Percentiles rank a stretch among this genome's conserved stretches.
These are phyloP conservation scores for Venturia carpophila DNA, from an alignment of 2,329 filamentous ascomycete genomes.

Conservation along the genomic window DNA sequence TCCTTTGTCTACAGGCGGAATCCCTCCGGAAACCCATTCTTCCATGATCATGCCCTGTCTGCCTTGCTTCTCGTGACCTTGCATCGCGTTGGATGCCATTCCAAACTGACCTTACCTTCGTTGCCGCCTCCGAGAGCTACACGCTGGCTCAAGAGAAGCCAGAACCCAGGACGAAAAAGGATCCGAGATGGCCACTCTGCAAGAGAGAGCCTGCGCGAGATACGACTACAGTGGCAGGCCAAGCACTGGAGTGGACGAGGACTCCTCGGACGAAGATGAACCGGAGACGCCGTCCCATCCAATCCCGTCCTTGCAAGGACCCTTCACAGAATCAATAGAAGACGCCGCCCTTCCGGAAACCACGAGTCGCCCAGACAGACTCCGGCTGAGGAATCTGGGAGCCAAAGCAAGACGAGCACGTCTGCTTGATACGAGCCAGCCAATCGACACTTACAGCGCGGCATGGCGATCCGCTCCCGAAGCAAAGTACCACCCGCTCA, in stretches of 20 bases:
- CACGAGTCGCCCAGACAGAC: constrained; percentile 35
- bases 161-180: not conserved
- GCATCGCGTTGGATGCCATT: constrained; percentile 3
- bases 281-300: constrained; percentile 54
- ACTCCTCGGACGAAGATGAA: constrained; percentile 20
- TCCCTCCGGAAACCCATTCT: not conserved
- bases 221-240: constrained; percentile 4
- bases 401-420: constrained; percentile 56
- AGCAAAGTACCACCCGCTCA: constrained; percentile 72
- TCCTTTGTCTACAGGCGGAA: not conserved
- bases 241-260: constrained; percentile 20
- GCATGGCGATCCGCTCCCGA: constrained; percentile 66
- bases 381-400: constrained; percentile 34
- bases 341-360: constrained; percentile 48
- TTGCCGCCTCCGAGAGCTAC: not conserved
- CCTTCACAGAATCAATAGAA: constrained; percentile 73
- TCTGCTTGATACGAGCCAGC: constrained; percentile 59
- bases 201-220: not conserved
- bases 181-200: not conserved
- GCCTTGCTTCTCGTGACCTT: constrained; percentile 1
- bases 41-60: not conserved
- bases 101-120: not conserved
- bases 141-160: not conserved
- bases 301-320: constrained; percentile 66
- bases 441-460: constrained; percentile 63